Evolutionary conservation across 345 rosid species (phyloP), one percentile per base, ranked within the genome.

Genomic region (Salix purpurea): DNA sequence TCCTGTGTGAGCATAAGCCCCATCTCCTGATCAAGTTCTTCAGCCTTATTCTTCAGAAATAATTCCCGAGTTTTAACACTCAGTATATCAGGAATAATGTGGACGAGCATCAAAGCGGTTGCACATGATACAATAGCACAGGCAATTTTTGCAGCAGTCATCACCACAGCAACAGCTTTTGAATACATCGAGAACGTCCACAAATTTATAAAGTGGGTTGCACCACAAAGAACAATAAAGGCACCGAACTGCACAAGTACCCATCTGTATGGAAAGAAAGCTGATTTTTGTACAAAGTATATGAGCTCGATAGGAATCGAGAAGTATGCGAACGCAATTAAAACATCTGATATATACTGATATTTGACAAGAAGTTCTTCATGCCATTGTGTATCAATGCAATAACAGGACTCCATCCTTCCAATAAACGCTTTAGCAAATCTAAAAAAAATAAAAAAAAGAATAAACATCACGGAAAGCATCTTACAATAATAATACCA

Each of bases 221-320:
- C 96, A 58, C 98, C 99, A 73, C 99, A 95, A 58, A 92, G 97
- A 71, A 95, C 87, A 79, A 95, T 95, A 61, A 95, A 95, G 62
- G 97, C 96, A 46, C 99, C 97, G 65, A 95, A 95, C 83, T 92
- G 99, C 97, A 92, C 86, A 3, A 95, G 97, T 75, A 95, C 99
- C 97, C 97, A 91, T 88, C 91, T 85, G 79, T 95, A 95, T 0
- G 99, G 99, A 85, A 91, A 92, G 89, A 92, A 89, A 2, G 94
- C 92, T 1, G 97, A 91, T 79, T 86, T 95, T 69, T 95, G 92
- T 69, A 95, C 97, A 72, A 95, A 95, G 70, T 90, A 92, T 11
- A 95, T 90, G 71, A 92, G 91, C 88, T 92, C 97, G 2, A 94
- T 66, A 21, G 97, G 97, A 77, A 94, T 92, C 28, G 99, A 95